Conservation (phyloP, 495 filamentous ascomycete genomes). For the Aspergillus avenaceus region DNA sequence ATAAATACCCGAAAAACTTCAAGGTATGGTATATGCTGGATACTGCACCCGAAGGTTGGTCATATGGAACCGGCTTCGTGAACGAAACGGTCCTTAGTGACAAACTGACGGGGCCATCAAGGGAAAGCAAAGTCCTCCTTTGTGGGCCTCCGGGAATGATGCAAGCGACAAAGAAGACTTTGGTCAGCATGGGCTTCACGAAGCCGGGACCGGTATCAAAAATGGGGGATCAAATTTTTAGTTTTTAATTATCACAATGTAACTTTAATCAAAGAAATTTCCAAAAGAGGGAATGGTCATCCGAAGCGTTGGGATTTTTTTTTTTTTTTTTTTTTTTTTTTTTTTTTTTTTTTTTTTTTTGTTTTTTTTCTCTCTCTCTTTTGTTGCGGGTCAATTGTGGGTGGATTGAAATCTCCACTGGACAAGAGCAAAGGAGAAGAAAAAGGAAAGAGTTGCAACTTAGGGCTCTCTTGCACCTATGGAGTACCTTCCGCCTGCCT, state of each 20-base stretch:
- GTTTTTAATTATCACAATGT: conserved; percentile 26
- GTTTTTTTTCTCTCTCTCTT: no score
- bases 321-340: no score
- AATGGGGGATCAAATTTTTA: conserved; percentile 38
- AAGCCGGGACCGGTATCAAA: conserved; percentile 31
- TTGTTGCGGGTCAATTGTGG: no score
- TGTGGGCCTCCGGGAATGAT: conserved; percentile 41
- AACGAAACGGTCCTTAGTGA: conserved; percentile 18
- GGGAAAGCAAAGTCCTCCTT: conserved; percentile 34
- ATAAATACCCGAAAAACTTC: conserved; percentile 33
- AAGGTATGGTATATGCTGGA: conserved; percentile 41
- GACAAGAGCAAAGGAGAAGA: no score
- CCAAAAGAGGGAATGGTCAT: no score
- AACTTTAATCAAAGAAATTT: no score
- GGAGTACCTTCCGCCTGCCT: no score
- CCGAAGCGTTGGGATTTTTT: no score
- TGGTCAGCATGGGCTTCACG: conserved; percentile 30
- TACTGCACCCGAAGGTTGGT: conserved; percentile 22
- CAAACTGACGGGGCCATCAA: conserved; percentile 17
- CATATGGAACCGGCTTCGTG: conserved; percentile 19
- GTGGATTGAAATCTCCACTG: no score
- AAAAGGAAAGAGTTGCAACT: no score
- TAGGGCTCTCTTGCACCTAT: no score
- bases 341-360: no score
- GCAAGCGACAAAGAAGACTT: conserved; percentile 32